phyloP scores from a whole-genome alignment of 495 filamentous ascomycete species.

The Pyrenula massariospora region DNA sequence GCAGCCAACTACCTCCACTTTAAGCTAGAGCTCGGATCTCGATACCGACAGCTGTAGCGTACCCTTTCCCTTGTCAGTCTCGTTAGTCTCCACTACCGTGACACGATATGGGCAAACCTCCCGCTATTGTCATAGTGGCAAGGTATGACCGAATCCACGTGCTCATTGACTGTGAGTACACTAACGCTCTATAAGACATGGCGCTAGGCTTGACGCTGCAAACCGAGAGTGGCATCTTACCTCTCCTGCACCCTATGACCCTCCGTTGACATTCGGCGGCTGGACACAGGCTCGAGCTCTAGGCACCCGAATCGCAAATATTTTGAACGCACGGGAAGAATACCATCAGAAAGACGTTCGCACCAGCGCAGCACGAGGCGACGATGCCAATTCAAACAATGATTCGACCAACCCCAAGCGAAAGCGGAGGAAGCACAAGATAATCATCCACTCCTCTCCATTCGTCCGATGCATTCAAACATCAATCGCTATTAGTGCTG shows the following conservation, averaged over 20 bases:
- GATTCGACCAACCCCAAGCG: constrained; percentile 2
- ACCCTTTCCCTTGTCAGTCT: not conserved
- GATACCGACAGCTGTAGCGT: too few relatives aligned
- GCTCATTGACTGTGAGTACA: not conserved
- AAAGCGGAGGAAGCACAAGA: constrained; percentile 48
- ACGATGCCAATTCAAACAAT: not conserved
- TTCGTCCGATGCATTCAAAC: constrained; percentile 92
- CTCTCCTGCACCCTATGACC: constrained; percentile 92
- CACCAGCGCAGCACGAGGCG: not conserved
- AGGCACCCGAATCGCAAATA: constrained; percentile 64
- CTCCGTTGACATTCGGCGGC: constrained; percentile 87
- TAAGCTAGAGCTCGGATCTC: too few relatives aligned
- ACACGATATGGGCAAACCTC: constrained; percentile 39
- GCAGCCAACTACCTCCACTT: too few relatives aligned
- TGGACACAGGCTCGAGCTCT: constrained; percentile 77
- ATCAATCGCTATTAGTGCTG: constrained; percentile 77
- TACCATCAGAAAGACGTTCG: constrained; percentile 5
- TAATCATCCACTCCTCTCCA: constrained; percentile 85
- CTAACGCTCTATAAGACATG: constrained; percentile 49
- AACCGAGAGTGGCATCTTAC: constrained; percentile 91
- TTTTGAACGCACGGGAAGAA: constrained; percentile 42
- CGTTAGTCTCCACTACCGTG: not conserved
- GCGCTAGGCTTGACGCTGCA: constrained; percentile 81
- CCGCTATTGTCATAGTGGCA: constrained; percentile 66
- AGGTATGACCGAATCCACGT: constrained; percentile 39